A percentile compares a stretch with the other conserved stretches of the same genome.
These are phyloP conservation scores for Keithomyces neogunnii DNA, from an alignment of 2,329 filamentous ascomycete species.

Conservation along the genomic window DNA sequence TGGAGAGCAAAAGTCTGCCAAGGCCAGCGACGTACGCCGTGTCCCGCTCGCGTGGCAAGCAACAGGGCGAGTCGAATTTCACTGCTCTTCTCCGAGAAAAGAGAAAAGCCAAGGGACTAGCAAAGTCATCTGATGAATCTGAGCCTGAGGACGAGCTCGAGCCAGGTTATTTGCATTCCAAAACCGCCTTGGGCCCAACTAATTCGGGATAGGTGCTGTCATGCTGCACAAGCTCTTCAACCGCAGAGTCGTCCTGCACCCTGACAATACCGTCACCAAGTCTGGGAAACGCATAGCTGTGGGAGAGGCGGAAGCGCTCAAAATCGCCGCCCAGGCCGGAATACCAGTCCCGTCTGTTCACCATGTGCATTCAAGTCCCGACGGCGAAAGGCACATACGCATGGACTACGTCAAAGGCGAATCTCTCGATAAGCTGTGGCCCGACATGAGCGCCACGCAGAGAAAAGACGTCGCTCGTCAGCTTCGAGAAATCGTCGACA, in stretches of 20 bases:
- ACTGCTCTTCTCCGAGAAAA: slow-evolving; percentile 9
- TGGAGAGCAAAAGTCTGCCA: too few species aligned
- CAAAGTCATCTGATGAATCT: slow-evolving; percentile 14
- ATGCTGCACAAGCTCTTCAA: slow-evolving; percentile 13
- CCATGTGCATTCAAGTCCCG: slow-evolving; percentile 7
- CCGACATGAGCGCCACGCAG: slow-evolving; percentile 11
- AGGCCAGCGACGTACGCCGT: slow-evolving; percentile 5
- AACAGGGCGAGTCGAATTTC: slow-evolving; percentile 9
- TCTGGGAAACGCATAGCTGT: slow-evolving; percentile 15
- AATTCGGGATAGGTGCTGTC: slow-evolving; percentile 9
- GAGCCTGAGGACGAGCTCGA: slow-evolving; percentile 15
- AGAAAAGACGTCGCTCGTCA: slow-evolving; percentile 15
- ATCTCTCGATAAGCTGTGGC: slow-evolving; percentile 18
- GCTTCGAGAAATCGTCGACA: slow-evolving; percentile 15
- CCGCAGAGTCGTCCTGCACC: slow-evolving; percentile 15
- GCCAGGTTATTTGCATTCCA: slow-evolving; percentile 11
- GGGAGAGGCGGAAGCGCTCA: slow-evolving; percentile 18
- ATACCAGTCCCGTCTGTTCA: slow-evolving; percentile 16
- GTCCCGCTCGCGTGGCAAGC: slow-evolving; percentile 12
- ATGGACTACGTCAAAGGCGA: slow-evolving; percentile 19
- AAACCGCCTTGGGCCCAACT: neutral
- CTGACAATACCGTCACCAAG: slow-evolving; percentile 17
- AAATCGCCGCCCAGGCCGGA: slow-evolving; percentile 10
- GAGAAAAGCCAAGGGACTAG: slow-evolving; percentile 12
- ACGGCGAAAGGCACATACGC: slow-evolving; percentile 12